phyloP scores from a whole-genome alignment of 2,329 filamentous ascomycete genomes.

The Botrytis deweyae region DNA sequence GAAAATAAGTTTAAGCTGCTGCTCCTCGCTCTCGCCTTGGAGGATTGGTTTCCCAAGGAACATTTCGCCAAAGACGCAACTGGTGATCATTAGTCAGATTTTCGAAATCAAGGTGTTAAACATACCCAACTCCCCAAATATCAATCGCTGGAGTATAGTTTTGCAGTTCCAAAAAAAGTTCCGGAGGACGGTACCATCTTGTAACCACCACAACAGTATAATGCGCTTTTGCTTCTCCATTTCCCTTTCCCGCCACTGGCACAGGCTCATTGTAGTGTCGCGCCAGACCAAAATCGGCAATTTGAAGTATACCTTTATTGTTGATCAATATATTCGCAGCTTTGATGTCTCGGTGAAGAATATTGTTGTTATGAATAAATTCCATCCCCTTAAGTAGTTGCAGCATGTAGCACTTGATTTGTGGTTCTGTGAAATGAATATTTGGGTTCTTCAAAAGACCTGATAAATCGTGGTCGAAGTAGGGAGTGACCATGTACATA shows the following conservation, averaged over 20 bases:
- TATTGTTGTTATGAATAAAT: constrained; percentile 86
- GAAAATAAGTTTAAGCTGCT: constrained; percentile 93
- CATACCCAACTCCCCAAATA: constrained; percentile 94
- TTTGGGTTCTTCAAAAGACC: constrained; percentile 93
- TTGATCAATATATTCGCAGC: constrained; percentile 96
- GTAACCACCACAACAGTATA: constrained; percentile 98
- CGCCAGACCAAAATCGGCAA: constrained; percentile 94
- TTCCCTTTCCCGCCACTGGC: constrained; percentile 73
- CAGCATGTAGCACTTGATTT: constrained; percentile 97
- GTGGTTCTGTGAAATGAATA: constrained; percentile 80
- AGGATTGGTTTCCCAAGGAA: constrained; percentile 90
- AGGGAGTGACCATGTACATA: constrained; percentile 98
- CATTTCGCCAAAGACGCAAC: constrained; percentile 99
- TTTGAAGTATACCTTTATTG: constrained; percentile 89
- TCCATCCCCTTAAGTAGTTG: constrained; percentile 86
- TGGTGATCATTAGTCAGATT: constrained; percentile 41
- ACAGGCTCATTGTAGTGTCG: constrained; percentile 86
- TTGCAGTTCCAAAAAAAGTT: constrained; percentile 82
- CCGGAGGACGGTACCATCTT: constrained; percentile 93
- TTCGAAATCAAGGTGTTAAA: constrained; percentile 23
- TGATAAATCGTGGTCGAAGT: constrained; percentile 99
- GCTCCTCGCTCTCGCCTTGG: constrained; percentile 80
- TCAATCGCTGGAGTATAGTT: constrained; percentile 97
- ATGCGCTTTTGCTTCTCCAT: constrained; percentile 81
- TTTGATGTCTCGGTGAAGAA: constrained; percentile 98